phyloP scores from a whole-genome alignment of 805 yeast species.

The Millerago galiae region DNA sequence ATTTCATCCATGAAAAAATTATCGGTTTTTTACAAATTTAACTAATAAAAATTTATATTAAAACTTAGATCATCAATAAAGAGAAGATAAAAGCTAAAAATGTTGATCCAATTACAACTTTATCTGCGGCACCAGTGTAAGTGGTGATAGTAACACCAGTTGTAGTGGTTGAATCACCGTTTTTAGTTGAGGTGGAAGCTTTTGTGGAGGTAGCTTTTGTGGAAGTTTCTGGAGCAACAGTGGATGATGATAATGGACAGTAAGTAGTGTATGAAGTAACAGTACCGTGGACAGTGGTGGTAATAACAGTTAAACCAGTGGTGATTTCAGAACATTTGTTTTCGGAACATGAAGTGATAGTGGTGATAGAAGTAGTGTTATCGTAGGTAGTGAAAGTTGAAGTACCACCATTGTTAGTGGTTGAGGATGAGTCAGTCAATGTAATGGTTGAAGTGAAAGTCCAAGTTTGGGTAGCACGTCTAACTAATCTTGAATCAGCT shows the following conservation, averaged over 20 bases:
- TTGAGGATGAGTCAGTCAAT: background rate
- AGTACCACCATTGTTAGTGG: background rate
- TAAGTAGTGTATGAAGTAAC: slow-evolving; percentile 1
- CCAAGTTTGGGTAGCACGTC: background rate
- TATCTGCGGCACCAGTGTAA: background rate
- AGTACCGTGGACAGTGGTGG: background rate
- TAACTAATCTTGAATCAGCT: background rate
- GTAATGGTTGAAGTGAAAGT: background rate
- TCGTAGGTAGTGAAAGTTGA: background rate
- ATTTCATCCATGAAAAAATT: background rate
- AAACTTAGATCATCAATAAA: background rate
- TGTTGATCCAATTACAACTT: background rate
- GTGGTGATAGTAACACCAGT: background rate
- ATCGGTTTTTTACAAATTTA: background rate
- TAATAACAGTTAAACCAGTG: background rate
- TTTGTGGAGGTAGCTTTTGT: background rate
- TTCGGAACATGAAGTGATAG: background rate
- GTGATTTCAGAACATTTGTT: slow-evolving; percentile 1
- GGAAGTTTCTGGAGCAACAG: background rate
- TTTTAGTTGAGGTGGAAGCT: background rate
- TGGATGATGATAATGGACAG: background rate
- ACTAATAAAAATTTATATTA: background rate
- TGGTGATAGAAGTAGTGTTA: background rate
- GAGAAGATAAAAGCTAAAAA: background rate
- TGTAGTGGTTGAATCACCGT: too few relatives aligned